phyloP scores from a whole-genome alignment of 176 grass and related monocot species.

The Coix lacrymajobi region DNA sequence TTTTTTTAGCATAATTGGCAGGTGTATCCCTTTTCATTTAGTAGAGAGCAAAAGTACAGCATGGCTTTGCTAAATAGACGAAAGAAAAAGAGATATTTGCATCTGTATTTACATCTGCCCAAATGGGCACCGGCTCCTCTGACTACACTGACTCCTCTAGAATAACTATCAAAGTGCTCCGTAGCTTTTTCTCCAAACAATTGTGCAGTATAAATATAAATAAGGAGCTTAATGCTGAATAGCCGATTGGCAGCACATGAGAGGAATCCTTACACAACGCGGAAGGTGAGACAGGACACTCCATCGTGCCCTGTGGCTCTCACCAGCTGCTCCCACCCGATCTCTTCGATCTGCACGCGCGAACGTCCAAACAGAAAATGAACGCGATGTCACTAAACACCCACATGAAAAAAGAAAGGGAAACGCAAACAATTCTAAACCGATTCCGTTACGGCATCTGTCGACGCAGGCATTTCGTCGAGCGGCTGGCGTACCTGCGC shows the following conservation, averaged over 20 bases:
- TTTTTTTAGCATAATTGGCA: too few species aligned
- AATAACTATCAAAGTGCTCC: not conserved
- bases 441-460: not conserved
- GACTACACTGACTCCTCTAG: not conserved
- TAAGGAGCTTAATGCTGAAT: not conserved
- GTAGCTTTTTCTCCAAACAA: not conserved
- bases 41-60: too few species aligned
- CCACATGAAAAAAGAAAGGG: not conserved
- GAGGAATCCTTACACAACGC: constrained; percentile 26
- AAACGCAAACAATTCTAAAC: not conserved
- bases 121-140: too few species aligned
- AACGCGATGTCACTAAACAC: not conserved
- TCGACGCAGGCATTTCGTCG: constrained; percentile 40
- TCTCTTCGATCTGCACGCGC: constrained; percentile 55
- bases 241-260: not conserved
- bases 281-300: constrained; percentile 45
- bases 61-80: too few species aligned
- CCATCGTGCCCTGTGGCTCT: constrained; percentile 36
- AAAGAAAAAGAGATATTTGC: too few species aligned
- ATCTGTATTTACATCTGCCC: too few species aligned
- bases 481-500: constrained; percentile 32
- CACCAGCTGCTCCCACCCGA: constrained; percentile 58
- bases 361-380: not conserved
- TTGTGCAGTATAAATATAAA: not conserved
- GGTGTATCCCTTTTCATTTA: too few species aligned